Evolutionary conservation across 345 rosid species (phyloP).

Genomic region (Euclidium syriacum): DNA sequence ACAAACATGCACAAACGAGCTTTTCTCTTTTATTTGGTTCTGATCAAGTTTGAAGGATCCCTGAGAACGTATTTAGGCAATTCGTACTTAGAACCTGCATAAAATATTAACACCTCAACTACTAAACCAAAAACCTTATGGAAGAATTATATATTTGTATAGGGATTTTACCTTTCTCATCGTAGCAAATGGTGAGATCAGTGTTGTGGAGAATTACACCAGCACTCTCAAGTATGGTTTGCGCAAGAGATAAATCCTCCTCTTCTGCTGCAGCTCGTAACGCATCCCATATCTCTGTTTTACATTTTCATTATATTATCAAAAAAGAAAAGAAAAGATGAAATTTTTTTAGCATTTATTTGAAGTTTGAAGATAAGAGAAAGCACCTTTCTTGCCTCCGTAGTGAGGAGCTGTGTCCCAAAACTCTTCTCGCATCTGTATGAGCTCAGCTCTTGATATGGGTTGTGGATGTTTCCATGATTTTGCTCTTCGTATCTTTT

Average conservation of each 20-base stretch:
- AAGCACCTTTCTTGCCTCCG: slow-evolving; percentile 54
- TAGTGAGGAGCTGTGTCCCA: slow-evolving; percentile 99
- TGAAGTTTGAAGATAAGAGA: not conserved
- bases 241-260: slow-evolving; percentile 56
- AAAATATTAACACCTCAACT: not conserved
- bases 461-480: slow-evolving; percentile 89
- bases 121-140: not conserved
- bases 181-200: slow-evolving; percentile 79
- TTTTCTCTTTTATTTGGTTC: slow-evolving; percentile 14
- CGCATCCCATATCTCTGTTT: slow-evolving; percentile 86
- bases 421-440: slow-evolving; percentile 83
- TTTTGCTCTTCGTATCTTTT: slow-evolving; percentile 74
- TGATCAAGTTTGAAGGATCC: slow-evolving; percentile 84
- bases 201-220: slow-evolving; percentile 65
- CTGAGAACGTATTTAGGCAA: slow-evolving; percentile 85
- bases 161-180: slow-evolving; percentile 78
- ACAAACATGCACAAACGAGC: slow-evolving; percentile 3
- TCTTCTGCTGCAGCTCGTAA: slow-evolving; percentile 76
- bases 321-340: not conserved
- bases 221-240: slow-evolving; percentile 73
- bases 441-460: slow-evolving; percentile 66
- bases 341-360: not conserved
- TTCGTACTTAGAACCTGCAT: slow-evolving; percentile 89
- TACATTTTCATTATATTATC: not conserved
- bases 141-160: not conserved